Conservation (phyloP, 306 rosid species). For the Argentina anserina region DNA sequence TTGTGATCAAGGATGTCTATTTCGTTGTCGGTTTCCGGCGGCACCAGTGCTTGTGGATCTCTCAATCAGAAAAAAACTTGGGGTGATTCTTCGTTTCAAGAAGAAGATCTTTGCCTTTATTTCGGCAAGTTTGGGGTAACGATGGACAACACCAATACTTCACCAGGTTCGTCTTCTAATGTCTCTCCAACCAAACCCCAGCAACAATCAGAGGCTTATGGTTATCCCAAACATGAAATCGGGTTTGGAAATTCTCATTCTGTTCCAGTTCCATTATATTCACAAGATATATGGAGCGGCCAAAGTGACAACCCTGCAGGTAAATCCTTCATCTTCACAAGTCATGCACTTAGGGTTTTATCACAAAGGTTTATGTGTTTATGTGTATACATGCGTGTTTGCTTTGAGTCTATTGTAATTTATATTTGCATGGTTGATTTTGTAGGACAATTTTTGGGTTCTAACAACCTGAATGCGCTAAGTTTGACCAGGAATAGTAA, state of each 20-base stretch:
- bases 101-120: conserved; percentile 5
- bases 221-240: not conserved
- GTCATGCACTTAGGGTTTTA: not conserved
- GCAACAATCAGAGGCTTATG: not conserved
- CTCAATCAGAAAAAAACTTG: not conserved
- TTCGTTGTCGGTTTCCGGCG: not conserved
- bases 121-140: not conserved
- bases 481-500: not conserved
- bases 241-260: not conserved
- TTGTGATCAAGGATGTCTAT: not conserved
- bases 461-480: not conserved
- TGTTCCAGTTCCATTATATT: conserved; percentile 6
- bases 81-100: not conserved
- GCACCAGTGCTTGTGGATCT: not conserved
- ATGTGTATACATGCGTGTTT: not conserved
- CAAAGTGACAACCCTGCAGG: not conserved
- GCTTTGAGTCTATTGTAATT: not conserved
- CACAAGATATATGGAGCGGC: conserved; percentile 10
- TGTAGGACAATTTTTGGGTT: not conserved
- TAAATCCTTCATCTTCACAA: not conserved
- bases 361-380: not conserved
- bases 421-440: conserved; percentile 2
- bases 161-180: conserved; percentile 3
- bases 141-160: not conserved
- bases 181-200: not conserved